Conservation (phyloP, 1,284 basidiomycete genomes). For the Anthracocystis panici-leucophaei region DNA sequence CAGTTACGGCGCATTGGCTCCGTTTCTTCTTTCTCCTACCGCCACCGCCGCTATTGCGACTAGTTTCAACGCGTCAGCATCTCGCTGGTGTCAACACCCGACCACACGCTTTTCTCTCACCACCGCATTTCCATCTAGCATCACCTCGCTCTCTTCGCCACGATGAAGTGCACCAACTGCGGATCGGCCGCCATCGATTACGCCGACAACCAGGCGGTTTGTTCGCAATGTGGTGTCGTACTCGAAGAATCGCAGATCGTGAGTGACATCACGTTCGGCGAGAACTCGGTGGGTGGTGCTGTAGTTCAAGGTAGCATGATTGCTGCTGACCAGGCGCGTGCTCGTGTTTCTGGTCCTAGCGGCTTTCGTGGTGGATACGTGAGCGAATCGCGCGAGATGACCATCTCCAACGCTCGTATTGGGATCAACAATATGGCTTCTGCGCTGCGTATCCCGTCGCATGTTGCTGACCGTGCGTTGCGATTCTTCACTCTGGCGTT, state of each 20-base stretch:
- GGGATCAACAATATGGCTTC: conserved; percentile 85
- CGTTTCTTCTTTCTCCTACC: neutral
- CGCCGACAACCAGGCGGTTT: conserved; percentile 61
- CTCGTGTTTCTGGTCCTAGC: conserved; percentile 62
- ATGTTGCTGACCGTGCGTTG: conserved; percentile 83
- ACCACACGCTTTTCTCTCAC: neutral
- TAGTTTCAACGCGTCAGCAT: neutral
- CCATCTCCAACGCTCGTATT: conserved; percentile 84
- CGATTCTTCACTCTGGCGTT: conserved; percentile 93
- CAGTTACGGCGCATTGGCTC: neutral
- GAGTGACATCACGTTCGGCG: conserved; percentile 91
- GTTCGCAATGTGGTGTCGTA: conserved; percentile 73
- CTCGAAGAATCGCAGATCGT: conserved; percentile 95
- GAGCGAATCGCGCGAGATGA: conserved; percentile 78
- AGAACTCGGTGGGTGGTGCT: conserved; percentile 89
- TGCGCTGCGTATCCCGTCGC: conserved; percentile 81
- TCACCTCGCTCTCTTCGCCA: neutral
- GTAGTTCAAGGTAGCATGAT: conserved; percentile 96
- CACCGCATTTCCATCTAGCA: neutral
- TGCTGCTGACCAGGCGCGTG: conserved; percentile 82
- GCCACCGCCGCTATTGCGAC: neutral
- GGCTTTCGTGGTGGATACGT: conserved; percentile 65
- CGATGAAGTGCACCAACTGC: conserved; percentile 65
- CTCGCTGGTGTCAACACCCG: neutral
- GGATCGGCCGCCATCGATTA: conserved; percentile 60